Percentiles rank a stretch among this genome's conserved stretches.
Conservation (phyloP, 306 rosid genomes). For the Prunus fruticosa region DNA sequence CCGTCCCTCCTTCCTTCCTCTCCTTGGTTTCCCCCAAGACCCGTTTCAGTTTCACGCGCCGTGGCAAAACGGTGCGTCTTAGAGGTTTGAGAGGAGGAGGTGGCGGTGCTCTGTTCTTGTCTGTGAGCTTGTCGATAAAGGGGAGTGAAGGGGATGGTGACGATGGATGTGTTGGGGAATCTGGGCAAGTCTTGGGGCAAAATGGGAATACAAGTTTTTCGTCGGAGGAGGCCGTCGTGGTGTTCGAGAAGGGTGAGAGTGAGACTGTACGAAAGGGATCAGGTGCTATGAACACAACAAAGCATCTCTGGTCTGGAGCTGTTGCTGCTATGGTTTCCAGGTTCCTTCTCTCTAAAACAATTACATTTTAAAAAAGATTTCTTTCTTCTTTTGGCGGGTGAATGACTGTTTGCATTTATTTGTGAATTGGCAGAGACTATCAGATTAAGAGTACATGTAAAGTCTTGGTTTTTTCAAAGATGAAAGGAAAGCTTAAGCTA, state of each 20-base stretch:
- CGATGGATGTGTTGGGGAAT: conserved; percentile 45
- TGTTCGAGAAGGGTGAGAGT: conserved; percentile 26
- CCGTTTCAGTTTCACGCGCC: conserved; percentile 19
- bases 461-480: background rate
- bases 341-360: conserved; percentile 30
- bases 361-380: background rate
- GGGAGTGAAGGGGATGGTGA: conserved; percentile 39
- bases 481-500: background rate
- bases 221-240: conserved; percentile 13
- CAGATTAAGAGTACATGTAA: background rate
- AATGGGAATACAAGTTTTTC: conserved; percentile 27
- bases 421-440: background rate
- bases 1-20: conserved; percentile 49
- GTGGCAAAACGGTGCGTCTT: conserved; percentile 22
- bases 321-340: conserved; percentile 99
- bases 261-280: conserved; percentile 33
- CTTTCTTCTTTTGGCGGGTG: background rate
- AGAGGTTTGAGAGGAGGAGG: conserved; percentile 21
- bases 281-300: conserved; percentile 72
- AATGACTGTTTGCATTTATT: background rate
- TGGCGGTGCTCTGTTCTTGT: conserved; percentile 38
- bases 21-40: conserved; percentile 30
- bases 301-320: conserved; percentile 97
- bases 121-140: conserved; percentile 70
- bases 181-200: conserved; percentile 40